Evolutionary conservation across 1,284 basidiomycete genomes (phyloP).

Genomic region (Ustanciosporium gigantosporum): DNA sequence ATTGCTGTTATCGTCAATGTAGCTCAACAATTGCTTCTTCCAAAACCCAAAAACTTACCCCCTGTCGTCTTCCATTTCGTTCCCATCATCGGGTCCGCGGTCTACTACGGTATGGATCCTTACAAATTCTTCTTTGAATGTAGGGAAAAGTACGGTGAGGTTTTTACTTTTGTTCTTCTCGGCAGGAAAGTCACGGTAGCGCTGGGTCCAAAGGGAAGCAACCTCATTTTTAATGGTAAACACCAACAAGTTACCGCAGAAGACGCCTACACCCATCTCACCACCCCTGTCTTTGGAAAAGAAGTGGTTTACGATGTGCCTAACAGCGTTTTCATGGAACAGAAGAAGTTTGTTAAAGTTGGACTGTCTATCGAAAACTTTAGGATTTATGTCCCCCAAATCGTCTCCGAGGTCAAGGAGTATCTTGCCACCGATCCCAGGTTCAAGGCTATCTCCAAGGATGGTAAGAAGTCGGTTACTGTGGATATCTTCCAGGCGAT

Average conservation of each 20-base stretch:
- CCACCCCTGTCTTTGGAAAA: constrained; percentile 75
- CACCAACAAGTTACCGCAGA: constrained; percentile 90
- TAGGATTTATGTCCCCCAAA: constrained; percentile 85
- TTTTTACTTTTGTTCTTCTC: constrained; percentile 81
- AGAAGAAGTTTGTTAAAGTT: constrained; percentile 86
- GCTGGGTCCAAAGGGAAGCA: constrained; percentile 88
- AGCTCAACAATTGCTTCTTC: constrained; percentile 61
- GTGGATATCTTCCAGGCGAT: constrained; percentile 69
- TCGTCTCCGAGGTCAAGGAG: constrained; percentile 67
- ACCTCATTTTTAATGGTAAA: constrained; percentile 92
- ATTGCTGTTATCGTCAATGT: constrained; percentile 67
- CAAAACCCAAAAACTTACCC: constrained; percentile 63
- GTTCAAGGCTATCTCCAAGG: constrained; percentile 65
- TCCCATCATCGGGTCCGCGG: constrained; percentile 76
- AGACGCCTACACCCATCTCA: constrained; percentile 78
- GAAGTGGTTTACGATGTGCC: constrained; percentile 98
- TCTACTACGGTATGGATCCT: constrained; percentile 76
- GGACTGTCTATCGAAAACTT: constrained; percentile 92
- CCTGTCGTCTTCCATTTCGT: constrained; percentile 79
- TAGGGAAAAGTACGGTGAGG: constrained; percentile 75
- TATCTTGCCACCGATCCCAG: constrained; percentile 63
- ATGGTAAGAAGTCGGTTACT: constrained; percentile 9
- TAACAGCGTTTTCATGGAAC: constrained; percentile 97
- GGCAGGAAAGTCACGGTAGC: constrained; percentile 89
- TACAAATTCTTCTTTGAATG: constrained; percentile 75